Percentiles rank a stretch among this genome's conserved stretches.
Conservation (phyloP, 2,329 filamentous ascomycete species). For the Ophiocordyceps polyrhachis-furcata region DNA sequence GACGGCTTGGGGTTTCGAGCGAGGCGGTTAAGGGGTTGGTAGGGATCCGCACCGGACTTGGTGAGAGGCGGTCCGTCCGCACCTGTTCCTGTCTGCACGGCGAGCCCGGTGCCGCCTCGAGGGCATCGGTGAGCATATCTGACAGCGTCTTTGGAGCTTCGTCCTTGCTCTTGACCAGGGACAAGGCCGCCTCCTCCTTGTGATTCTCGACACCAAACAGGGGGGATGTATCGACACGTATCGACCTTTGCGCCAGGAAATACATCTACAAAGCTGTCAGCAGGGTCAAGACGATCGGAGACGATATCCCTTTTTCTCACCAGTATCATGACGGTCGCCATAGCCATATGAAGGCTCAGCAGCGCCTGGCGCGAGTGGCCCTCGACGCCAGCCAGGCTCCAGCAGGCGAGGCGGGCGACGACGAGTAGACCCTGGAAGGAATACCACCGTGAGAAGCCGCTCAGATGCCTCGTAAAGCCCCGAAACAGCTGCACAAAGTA, state of each 20-base stretch:
- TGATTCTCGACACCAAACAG: slow-evolving; percentile 21
- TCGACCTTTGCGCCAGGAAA: slow-evolving; percentile 21
- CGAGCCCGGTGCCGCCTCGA: slow-evolving; percentile 9
- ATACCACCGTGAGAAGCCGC: slow-evolving; percentile 47
- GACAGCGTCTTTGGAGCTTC: slow-evolving; percentile 23
- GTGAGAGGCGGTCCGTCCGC: neutral
- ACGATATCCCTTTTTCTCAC: slow-evolving; percentile 20
- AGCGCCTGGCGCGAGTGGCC: slow-evolving; percentile 20
- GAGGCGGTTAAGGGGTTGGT: neutral
- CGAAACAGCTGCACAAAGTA: slow-evolving; percentile 39
- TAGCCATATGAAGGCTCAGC: slow-evolving; percentile 33
- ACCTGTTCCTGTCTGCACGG: neutral
- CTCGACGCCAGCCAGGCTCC: slow-evolving; percentile 19
- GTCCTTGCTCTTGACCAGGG: slow-evolving; percentile 8
- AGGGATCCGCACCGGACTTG: neutral
- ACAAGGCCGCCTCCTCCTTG: slow-evolving; percentile 6
- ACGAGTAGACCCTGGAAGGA: slow-evolving; percentile 42
- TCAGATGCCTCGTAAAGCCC: slow-evolving; percentile 40
- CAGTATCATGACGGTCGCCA: slow-evolving; percentile 31
- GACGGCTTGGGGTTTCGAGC: neutral
- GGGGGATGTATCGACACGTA: slow-evolving; percentile 37
- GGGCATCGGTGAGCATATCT: slow-evolving; percentile 17
- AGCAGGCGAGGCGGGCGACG: slow-evolving; percentile 31
- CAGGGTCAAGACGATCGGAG: neutral
- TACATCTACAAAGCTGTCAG: slow-evolving; percentile 22